Percentiles rank a stretch among this genome's conserved stretches.
phyloP scores from a whole-genome alignment of 2,329 filamentous ascomycete genomes.

The Xylaria sp. region DNA sequence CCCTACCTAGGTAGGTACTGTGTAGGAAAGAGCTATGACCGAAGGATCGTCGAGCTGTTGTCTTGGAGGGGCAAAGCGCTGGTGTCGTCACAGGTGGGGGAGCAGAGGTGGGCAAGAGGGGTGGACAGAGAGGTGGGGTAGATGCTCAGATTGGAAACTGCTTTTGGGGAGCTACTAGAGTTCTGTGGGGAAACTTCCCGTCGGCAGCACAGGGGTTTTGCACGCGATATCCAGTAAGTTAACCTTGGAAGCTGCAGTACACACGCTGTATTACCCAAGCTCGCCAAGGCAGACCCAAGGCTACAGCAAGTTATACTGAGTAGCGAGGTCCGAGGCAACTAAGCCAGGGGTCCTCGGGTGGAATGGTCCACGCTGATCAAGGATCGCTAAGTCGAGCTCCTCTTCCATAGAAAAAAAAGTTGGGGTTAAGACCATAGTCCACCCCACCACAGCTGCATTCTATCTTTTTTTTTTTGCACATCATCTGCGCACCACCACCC shows the following conservation, averaged over 20 bases:
- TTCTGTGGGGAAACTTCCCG: not conserved
- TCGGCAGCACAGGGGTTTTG: no score
- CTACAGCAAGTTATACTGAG: no score
- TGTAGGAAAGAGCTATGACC: slow-evolving; percentile 1
- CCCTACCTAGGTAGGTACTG: not conserved
- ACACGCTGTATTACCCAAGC: no score
- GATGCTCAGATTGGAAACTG: not conserved
- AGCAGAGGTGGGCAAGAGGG: slow-evolving; percentile 21
- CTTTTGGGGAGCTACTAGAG: no score
- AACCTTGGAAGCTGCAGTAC: no score
- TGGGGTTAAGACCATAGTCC: slow-evolving; percentile 7
- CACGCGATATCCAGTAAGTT: no score
- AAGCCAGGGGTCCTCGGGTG: no score
- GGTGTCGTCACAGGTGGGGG: slow-evolving; percentile 26
- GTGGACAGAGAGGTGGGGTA: no score
- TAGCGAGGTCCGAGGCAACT: no score
- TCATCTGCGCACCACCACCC: not conserved
- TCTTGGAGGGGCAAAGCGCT: slow-evolving; percentile 25
- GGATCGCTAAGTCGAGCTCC: not conserved
- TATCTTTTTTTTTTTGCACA: no score
- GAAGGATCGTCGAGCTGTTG: slow-evolving; percentile 17
- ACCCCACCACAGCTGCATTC: slow-evolving; percentile 14
- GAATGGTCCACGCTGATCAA: not conserved
- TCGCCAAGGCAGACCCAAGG: no score
- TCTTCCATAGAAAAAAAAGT: not conserved